Evolutionary conservation across 352 stramenopile genomes (phyloP).

Genomic region (Phytopythium mirpurense): DNA sequence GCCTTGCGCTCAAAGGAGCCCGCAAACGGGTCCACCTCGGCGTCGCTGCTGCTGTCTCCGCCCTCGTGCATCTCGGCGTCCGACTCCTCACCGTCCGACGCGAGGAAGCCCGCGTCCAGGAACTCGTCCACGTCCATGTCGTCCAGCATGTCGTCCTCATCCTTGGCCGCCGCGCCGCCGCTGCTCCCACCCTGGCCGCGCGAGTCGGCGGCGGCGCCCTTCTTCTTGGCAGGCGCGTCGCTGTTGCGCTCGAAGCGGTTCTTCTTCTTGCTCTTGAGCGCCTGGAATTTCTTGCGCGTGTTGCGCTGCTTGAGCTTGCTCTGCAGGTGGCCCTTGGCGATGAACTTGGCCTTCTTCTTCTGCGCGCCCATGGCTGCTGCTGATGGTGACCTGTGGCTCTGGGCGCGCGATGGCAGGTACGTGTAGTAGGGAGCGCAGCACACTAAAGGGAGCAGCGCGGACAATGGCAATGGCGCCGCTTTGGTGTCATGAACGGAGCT

Average conservation of each 20-base stretch:
- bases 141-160: conserved; percentile 78
- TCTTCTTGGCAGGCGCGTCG: conserved; percentile 50
- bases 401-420: too few relatives aligned
- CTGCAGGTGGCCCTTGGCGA: conserved; percentile 71
- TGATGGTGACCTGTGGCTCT: too few relatives aligned
- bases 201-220: conserved; percentile 18
- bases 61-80: conserved; percentile 14
- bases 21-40: conserved; percentile 13
- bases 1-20: conserved; percentile 13
- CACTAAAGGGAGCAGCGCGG: neutral
- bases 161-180: conserved; percentile 28
- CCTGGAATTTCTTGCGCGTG: conserved; percentile 75
- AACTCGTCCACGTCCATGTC: conserved; percentile 89
- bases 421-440: neutral
- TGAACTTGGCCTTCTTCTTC: conserved; percentile 89
- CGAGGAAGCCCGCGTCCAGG: conserved; percentile 75
- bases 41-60: conserved; percentile 24
- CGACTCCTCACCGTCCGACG: conserved; percentile 54
- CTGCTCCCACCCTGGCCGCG: conserved; percentile 5
- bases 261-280: conserved; percentile 76
- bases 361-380: conserved; percentile 39
- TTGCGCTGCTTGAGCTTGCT: conserved; percentile 86
- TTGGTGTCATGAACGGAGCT: neutral
- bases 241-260: conserved; percentile 59
- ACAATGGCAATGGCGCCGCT: neutral